Evolutionary conservation across 352 stramenopile genomes (phyloP).

Genomic region (Phytophthora fragariaefolia): DNA sequence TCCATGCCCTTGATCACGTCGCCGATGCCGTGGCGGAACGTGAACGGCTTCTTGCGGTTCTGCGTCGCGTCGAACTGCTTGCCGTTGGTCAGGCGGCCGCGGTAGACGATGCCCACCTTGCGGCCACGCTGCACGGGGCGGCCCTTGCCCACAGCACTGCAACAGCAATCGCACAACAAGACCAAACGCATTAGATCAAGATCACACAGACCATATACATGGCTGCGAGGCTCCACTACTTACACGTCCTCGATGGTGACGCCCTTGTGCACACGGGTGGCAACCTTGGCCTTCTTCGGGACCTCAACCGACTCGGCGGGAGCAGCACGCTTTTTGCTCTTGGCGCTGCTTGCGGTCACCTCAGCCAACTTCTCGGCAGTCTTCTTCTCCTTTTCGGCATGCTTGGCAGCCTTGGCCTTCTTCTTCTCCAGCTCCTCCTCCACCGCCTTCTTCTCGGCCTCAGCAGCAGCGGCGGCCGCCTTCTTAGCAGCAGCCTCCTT

Average conservation of each 20-base stretch:
- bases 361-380: slow-evolving; percentile 61
- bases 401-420: slow-evolving; percentile 32
- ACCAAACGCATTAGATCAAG: slow-evolving; percentile 11
- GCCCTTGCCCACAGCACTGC: slow-evolving; percentile 78
- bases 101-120: slow-evolving; percentile 87
- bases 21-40: slow-evolving; percentile 84
- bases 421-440: slow-evolving; percentile 46
- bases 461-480: slow-evolving; percentile 29
- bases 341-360: slow-evolving; percentile 40
- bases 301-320: slow-evolving; percentile 65
- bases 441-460: slow-evolving; percentile 36
- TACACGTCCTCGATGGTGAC: slow-evolving; percentile 84
- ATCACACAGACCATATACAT: not conserved
- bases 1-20: slow-evolving; percentile 97
- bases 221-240: slow-evolving; percentile 19
- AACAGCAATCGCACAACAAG: slow-evolving; percentile 18
- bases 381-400: slow-evolving; percentile 57
- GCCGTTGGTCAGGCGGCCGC: slow-evolving; percentile 79
- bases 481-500: slow-evolving; percentile 43
- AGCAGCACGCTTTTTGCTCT: slow-evolving; percentile 74
- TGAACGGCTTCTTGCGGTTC: slow-evolving; percentile 88
- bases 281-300: slow-evolving; percentile 80
- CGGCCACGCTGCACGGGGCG: slow-evolving; percentile 56
- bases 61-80: slow-evolving; percentile 85
- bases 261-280: slow-evolving; percentile 71